Evolutionary conservation across 129 eudicot genomes (phyloP).

Genomic region (Lactuca saligna): DNA sequence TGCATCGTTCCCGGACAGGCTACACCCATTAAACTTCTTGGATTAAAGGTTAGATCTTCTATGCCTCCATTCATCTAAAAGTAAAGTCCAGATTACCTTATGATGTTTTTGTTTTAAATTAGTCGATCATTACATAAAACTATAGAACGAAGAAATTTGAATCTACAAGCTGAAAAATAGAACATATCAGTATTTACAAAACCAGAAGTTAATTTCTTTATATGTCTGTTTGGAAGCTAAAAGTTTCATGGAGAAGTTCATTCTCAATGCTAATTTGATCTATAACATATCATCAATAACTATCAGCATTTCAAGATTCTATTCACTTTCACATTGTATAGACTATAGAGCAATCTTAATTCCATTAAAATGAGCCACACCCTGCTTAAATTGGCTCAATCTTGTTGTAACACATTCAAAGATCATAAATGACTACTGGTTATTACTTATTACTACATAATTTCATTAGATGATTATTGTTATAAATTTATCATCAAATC

Average conservation of each 20-base stretch:
- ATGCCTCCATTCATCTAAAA: neutral
- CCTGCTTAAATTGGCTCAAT: neutral
- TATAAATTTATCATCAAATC: neutral
- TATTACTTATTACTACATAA: no score
- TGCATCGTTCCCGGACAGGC: constrained; percentile 90
- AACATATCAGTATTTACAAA: neutral
- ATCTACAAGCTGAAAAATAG: neutral
- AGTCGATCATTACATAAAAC: constrained; percentile 4
- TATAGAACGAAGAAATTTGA: neutral
- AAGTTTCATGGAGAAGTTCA: neutral
- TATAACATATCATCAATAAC: neutral
- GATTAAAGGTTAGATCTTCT: constrained; percentile 60
- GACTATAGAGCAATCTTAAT: neutral
- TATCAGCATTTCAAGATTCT: neutral
- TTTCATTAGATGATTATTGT: no score
- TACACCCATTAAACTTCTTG: constrained; percentile 72
- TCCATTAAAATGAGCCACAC: neutral
- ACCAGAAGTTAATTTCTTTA: neutral
- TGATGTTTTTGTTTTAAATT: neutral
- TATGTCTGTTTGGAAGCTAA: neutral
- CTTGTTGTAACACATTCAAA: no score
- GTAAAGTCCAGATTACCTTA: neutral
- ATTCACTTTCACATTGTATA: constrained; percentile 1
- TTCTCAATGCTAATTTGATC: neutral
- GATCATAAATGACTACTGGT: no score